Base-by-base conservation (phyloP, 139 green algal genomes). In the Chlorella vulgaris region DNA sequence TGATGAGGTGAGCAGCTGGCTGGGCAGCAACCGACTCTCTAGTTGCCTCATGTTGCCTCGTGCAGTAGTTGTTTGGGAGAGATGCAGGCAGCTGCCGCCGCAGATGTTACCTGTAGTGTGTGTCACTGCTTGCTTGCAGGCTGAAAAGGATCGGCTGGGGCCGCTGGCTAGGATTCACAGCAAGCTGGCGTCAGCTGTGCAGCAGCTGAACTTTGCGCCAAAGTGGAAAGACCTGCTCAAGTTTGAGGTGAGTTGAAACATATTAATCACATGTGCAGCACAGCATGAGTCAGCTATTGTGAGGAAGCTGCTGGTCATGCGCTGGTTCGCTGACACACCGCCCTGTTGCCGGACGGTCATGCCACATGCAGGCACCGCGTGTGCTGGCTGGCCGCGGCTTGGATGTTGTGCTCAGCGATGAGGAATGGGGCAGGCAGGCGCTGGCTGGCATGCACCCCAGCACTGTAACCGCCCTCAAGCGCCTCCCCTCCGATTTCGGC, bases 371-470 rank as follows among this genome's bases (percentile, higher is more conserved):
- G 66, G 50, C 66, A 8, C 78, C 78, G 0, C 43, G 40, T 13
- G 78, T 83, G 78, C 51, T 69, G 53, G 66, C 22, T 0, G 66
- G 69, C 22, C 65, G 78, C 33, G 40, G 53, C 40, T 3, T 62
- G 38, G 53, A 68, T 1, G 65, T 63, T 39, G 83, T 81, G 80
- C 3, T 36, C 28, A 79, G 28, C 10, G 86, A 90, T 31, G 58
- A 84, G 51, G 86, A 90, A 80, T 81, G 68, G 43, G 86, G 86
- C 63, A 26, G 33, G 40, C 83, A 88, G 83, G 47, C 40, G 31
- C n/a, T 90, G 29, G 86, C 83, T 1, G 86, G 86, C 40, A 78
- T 83, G 76, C 80, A 90, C 80, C 86, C 86, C 36, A 55, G 51
- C 24, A 51, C 60, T 7, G 29, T 90, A 24, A 21, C 58, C 1